Percentiles rank a stretch among this genome's conserved stretches.
Evolutionary conservation across 2,329 filamentous ascomycete species (phyloP).

Genomic region (Diplodia intermedia): DNA sequence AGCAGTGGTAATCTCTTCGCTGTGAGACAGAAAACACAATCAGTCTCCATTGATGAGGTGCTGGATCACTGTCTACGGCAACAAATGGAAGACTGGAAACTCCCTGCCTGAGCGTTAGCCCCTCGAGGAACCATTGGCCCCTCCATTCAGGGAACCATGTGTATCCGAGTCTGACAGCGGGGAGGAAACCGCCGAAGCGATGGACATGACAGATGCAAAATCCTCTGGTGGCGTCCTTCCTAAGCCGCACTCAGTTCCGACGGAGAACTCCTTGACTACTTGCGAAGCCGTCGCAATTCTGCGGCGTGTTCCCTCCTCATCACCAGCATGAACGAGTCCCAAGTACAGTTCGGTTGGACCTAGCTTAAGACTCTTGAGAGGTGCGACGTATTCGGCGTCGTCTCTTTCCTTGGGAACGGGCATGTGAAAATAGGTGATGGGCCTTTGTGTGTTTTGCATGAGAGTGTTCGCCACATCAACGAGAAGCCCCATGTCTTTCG

Average conservation of each 20-base stretch:
- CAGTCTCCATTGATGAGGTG: neutral
- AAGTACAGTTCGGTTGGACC: constrained; percentile 31
- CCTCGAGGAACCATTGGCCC: neutral
- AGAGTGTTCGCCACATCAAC: constrained; percentile 50
- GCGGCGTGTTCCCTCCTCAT: constrained; percentile 30
- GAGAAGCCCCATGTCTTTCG: constrained; percentile 45
- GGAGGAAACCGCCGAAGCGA: constrained; percentile 33
- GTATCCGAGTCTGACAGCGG: neutral
- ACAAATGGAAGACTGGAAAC: neutral
- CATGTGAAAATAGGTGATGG: constrained; percentile 53
- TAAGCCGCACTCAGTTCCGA: constrained; percentile 40
- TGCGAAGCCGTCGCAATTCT: constrained; percentile 27
- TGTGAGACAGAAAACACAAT: neutral
- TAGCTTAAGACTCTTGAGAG: constrained; percentile 24
- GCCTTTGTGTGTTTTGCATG: constrained; percentile 38
- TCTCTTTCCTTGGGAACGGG: constrained; percentile 39
- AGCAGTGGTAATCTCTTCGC: neutral
- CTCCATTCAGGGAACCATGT: neutral
- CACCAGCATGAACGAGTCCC: constrained; percentile 26
- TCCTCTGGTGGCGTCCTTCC: constrained; percentile 45
- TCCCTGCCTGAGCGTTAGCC: neutral
- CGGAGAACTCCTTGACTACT: constrained; percentile 18
- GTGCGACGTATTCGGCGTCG: constrained; percentile 26
- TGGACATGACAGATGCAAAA: constrained; percentile 39
- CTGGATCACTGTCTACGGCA: neutral